Percentiles rank a stretch among this genome's conserved stretches.
phyloP scores from a whole-genome alignment of 1,284 basidiomycete species.

The Moesziomyces parantarcticus region DNA sequence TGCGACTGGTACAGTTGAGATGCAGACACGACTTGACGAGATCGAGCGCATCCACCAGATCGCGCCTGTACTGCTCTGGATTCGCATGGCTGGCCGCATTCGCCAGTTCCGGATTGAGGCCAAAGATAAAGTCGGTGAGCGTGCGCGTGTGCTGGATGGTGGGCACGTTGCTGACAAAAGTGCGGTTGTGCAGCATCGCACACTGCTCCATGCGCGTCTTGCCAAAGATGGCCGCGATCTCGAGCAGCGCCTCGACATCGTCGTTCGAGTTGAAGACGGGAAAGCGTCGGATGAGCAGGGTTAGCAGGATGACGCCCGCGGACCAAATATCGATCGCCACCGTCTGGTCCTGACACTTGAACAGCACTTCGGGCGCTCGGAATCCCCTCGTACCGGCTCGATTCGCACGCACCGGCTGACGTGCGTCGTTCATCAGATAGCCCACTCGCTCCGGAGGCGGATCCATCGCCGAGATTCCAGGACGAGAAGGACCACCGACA shows the following conservation, averaged over 20 bases:
- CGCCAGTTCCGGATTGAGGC: slow-evolving; percentile 57
- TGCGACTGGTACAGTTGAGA: slow-evolving; percentile 61
- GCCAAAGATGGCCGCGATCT: slow-evolving; percentile 90
- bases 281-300: slow-evolving; percentile 91
- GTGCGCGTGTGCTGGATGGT: slow-evolving; percentile 35
- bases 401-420: slow-evolving; percentile 89
- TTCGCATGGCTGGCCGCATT: slow-evolving; percentile 55
- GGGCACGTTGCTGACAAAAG: slow-evolving; percentile 61
- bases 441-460: slow-evolving; percentile 62
- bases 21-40: slow-evolving; percentile 59
- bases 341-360: slow-evolving; percentile 94
- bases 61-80: slow-evolving; percentile 46
- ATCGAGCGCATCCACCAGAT: slow-evolving; percentile 60
- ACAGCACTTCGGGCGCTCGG: slow-evolving; percentile 92
- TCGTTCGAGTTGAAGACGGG: slow-evolving; percentile 94
- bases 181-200: slow-evolving; percentile 81
- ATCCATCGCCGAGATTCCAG: slow-evolving; percentile 44
- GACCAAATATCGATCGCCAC: slow-evolving; percentile 97
- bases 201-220: slow-evolving; percentile 83
- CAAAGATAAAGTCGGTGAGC: slow-evolving; percentile 58
- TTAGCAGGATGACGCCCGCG: slow-evolving; percentile 88
- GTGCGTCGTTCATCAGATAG: slow-evolving; percentile 61
- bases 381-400: slow-evolving; percentile 96
- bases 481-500: slow-evolving; percentile 22
- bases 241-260: slow-evolving; percentile 93